These are phyloP conservation scores for Dendryphion nanum DNA, from an alignment of 2,329 filamentous ascomycete species.

Conservation along the genomic window DNA sequence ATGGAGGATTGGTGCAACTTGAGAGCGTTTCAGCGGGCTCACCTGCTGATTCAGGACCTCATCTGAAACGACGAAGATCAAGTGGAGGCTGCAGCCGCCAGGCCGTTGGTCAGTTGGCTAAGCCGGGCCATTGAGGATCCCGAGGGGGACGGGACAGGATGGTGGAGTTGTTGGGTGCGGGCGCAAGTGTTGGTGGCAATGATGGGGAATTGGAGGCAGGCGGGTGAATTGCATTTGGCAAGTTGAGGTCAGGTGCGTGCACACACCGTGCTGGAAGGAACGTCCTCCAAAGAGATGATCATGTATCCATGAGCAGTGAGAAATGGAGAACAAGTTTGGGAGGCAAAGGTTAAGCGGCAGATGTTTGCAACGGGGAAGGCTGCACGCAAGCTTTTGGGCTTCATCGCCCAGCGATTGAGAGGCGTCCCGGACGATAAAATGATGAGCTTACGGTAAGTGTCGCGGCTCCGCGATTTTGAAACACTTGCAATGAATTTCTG, in stretches of 20 bases:
- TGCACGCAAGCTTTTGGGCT: conserved; percentile 12
- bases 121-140: neutral
- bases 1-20: conserved; percentile 18
- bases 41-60: conserved; percentile 13
- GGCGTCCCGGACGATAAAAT: conserved; percentile 1
- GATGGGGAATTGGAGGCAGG: neutral
- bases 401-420: conserved; percentile 9
- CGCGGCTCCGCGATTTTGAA: conserved; percentile 15
- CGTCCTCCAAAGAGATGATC: neutral
- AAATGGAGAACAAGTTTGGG: neutral
- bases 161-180: neutral
- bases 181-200: neutral
- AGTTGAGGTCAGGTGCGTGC: neutral
- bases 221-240: neutral
- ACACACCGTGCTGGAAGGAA: neutral
- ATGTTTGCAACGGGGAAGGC: neutral
- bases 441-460: conserved; percentile 10
- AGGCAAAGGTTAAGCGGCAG: neutral
- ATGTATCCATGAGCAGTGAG: neutral
- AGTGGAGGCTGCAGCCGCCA: conserved; percentile 16
- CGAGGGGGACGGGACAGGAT: neutral
- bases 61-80: conserved; percentile 29
- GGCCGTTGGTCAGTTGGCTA: neutral
- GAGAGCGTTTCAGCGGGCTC: conserved; percentile 27
- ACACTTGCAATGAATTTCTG: conserved; percentile 7